Conservation (phyloP, 371 early-diverging fungal species). For the Mucor mucedo region DNA sequence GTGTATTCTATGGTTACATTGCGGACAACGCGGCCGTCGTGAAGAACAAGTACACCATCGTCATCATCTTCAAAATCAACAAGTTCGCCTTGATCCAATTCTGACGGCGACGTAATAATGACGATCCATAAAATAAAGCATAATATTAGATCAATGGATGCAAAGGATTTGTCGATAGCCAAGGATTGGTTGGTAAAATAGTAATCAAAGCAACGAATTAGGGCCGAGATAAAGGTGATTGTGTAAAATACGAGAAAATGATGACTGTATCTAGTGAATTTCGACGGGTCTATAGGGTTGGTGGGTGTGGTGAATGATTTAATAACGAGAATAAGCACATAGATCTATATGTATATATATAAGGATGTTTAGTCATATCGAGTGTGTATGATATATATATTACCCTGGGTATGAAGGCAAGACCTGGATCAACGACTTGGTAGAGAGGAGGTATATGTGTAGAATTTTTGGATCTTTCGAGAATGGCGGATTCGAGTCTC, state of each 20-base stretch:
- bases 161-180: constrained; percentile 46
- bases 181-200: constrained; percentile 45
- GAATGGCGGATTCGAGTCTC: constrained; percentile 51
- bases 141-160: constrained; percentile 46
- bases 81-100: constrained; percentile 50
- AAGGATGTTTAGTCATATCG: background rate
- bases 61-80: constrained; percentile 51
- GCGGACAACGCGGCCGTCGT: constrained; percentile 50
- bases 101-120: constrained; percentile 54
- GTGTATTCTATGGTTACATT: constrained; percentile 33
- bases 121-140: constrained; percentile 45
- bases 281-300: constrained; percentile 56
- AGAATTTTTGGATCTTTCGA: constrained; percentile 29
- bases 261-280: constrained; percentile 58
- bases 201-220: constrained; percentile 54
- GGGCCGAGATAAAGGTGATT: constrained; percentile 46
- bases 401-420: constrained; percentile 51
- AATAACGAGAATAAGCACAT: constrained; percentile 52
- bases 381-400: background rate
- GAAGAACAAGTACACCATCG: constrained; percentile 47
- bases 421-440: constrained; percentile 44
- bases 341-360: constrained; percentile 39
- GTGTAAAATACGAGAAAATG: constrained; percentile 58
- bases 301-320: constrained; percentile 55
- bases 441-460: constrained; percentile 32